phyloP scores from a whole-genome alignment of 441 rosid genomes.

The Erysimum cheiri region DNA sequence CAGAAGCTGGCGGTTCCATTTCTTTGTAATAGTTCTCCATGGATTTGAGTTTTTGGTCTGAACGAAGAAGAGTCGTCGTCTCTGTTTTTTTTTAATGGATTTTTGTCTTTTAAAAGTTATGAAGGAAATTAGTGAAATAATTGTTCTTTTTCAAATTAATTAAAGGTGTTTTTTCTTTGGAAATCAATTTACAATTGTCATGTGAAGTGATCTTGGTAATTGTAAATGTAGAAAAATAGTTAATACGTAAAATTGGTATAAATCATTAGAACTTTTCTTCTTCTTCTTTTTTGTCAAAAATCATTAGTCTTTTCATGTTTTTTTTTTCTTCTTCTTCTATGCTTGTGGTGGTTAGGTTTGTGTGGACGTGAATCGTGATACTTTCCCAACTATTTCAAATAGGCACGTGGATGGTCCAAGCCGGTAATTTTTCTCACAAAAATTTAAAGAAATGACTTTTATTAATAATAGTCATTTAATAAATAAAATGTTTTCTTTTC shows the following conservation, averaged over 20 bases:
- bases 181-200: constrained; percentile 30
- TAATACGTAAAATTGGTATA: neutral
- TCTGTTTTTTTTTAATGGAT: constrained; percentile 14
- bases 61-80: constrained; percentile 17
- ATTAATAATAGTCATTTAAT: neutral
- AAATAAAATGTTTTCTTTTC: neutral
- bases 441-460: neutral
- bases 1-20: constrained; percentile 31
- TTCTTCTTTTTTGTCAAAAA: no score
- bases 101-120: constrained; percentile 16
- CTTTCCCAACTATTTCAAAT: constrained; percentile 19
- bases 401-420: constrained; percentile 28
- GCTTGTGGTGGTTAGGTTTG: constrained; percentile 30
- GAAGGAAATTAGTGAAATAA: constrained; percentile 10
- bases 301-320: neutral
- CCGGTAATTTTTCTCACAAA: neutral
- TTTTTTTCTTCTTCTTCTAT: neutral
- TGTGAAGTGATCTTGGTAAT: no score
- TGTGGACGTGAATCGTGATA: constrained; percentile 42
- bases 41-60: constrained; percentile 32
- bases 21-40: constrained; percentile 37
- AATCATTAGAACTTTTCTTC: no score
- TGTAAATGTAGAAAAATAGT: neutral
- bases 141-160: constrained; percentile 4
- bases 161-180: constrained; percentile 13